Percentiles rank a stretch among this genome's conserved stretches.
Conservation (phyloP, 768 basidiomycete species). For the Boletellus ananas region DNA sequence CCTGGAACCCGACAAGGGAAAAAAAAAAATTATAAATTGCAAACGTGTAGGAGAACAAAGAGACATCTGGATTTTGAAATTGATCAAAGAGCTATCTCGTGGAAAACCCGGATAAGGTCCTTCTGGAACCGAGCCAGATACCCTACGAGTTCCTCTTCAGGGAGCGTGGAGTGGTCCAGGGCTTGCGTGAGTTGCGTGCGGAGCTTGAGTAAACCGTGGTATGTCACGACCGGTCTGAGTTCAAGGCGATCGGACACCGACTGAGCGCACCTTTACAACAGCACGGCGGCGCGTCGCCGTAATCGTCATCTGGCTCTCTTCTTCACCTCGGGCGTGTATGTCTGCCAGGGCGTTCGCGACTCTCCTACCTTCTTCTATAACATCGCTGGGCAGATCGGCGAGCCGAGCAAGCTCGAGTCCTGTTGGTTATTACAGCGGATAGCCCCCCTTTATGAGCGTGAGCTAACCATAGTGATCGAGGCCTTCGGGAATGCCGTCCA, state of each 20-base stretch:
- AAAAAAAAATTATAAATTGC: conserved; percentile 1
- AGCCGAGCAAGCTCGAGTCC: conserved; percentile 87
- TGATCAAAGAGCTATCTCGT: conserved; percentile 20
- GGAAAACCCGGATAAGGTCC: conserved; percentile 55
- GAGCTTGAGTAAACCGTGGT: conserved; percentile 44
- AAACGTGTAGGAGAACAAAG: conserved; percentile 3
- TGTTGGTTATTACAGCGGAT: conserved; percentile 27
- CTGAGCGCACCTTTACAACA: conserved; percentile 52
- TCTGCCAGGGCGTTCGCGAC: conserved; percentile 59
- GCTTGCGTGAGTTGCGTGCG: conserved; percentile 73
- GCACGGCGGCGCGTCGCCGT: conserved; percentile 62
- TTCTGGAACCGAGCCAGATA: conserved; percentile 70
- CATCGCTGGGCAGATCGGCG: conserved; percentile 76
- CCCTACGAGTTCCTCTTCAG: conserved; percentile 60
- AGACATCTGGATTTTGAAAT: neutral
- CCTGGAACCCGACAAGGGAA: neutral
- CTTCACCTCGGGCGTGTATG: conserved; percentile 52
- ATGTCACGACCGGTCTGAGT: neutral
- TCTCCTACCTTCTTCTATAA: conserved; percentile 58
- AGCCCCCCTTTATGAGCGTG: neutral
- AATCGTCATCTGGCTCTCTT: conserved; percentile 58
- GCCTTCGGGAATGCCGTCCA: conserved; percentile 65
- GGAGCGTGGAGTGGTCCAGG: conserved; percentile 66
- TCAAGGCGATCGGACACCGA: neutral
- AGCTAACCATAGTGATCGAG: conserved; percentile 67